These are phyloP conservation scores for Apiospora sp. DNA, from an alignment of 2,329 filamentous ascomycete species.

Conservation along the genomic window DNA sequence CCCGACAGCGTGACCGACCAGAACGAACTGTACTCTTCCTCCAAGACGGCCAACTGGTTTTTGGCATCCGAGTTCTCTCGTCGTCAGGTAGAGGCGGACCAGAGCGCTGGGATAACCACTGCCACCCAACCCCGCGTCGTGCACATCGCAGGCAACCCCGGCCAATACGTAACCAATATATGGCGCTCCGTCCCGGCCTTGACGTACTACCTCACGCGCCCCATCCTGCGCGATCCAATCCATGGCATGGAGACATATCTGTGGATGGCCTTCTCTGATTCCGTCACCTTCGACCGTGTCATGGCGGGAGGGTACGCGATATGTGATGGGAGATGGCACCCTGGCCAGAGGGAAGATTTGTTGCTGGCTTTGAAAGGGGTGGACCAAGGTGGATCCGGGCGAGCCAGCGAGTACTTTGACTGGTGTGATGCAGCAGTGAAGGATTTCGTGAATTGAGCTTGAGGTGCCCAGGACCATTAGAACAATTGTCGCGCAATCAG, in stretches of 20 bases:
- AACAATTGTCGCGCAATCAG: too few relatives aligned
- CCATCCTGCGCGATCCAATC: constrained; percentile 10
- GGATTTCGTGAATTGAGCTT: neutral
- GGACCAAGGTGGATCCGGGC: constrained; percentile 32
- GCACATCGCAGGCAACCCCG: constrained; percentile 32
- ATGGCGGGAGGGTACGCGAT: constrained; percentile 34
- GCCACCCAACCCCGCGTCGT: constrained; percentile 14
- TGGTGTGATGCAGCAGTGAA: constrained; percentile 32
- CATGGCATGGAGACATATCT: constrained; percentile 35
- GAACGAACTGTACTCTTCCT: constrained; percentile 32
- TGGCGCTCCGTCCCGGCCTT: constrained; percentile 27
- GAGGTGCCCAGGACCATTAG: too few relatives aligned
- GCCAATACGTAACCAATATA: constrained; percentile 32
- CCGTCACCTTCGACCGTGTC: constrained; percentile 32
- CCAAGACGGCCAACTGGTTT: constrained; percentile 36
- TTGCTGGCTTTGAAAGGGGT: constrained; percentile 29
- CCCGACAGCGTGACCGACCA: constrained; percentile 25
- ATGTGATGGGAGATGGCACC: constrained; percentile 37
- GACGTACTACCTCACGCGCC: neutral
- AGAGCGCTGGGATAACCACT: neutral
- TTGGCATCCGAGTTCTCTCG: constrained; percentile 35
- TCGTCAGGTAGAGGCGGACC: constrained; percentile 28
- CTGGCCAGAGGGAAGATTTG: constrained; percentile 34
- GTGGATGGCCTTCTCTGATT: constrained; percentile 36
- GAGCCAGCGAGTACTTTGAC: constrained; percentile 33